Evolutionary conservation across 83 land plant species (phyloP), one percentile per base, ranked within the genome.

Genomic region (Diphasiastrum complanatum): DNA sequence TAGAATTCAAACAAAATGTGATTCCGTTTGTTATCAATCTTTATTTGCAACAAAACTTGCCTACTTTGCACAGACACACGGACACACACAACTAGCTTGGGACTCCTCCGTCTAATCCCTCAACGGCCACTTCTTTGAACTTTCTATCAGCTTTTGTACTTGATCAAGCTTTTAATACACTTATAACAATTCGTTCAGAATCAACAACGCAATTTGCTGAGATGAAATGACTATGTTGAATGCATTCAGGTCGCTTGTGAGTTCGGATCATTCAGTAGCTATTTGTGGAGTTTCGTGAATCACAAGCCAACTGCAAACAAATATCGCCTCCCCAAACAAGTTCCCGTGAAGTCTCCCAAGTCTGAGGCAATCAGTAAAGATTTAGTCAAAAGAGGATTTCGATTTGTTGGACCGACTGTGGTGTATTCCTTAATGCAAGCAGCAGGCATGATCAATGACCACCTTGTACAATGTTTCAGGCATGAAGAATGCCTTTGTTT

Each of bases 381-480:
- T 30, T 56, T 87, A 4, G 2, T 87, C 26, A 71, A 69, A 51
- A 61, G 78, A 24, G 93, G 93, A 5, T 87, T 87, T 51, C 58
- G 89, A 4, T 67, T 81, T 6, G 93, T 79, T 1, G 88, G 89
- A 8, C 93, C 93, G 14, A 84, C 83, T 45, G 84, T 84, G 45
- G 75, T 81, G n/a, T 71, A 81, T 34, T 74, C 93, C 1, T 81
- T 84, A 72, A 87, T 87, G 89, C 93, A 87, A 50, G 87, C 89
- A 5, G 75, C 83, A 1, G 93, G 93, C n/a, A 55, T 72, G 71
- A 66, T 47, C 6, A 65, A 66, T 57, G 75, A 72, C 33, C 75
- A 72, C 35, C n/a, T 72, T 28, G 38, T 65, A 38, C 51, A 60
- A 30, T 72, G 75, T 36, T 72, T 65, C 43, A 64, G 70, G 16